phyloP scores from a whole-genome alignment of 106 monocot species.

The Chionographis japonica region DNA sequence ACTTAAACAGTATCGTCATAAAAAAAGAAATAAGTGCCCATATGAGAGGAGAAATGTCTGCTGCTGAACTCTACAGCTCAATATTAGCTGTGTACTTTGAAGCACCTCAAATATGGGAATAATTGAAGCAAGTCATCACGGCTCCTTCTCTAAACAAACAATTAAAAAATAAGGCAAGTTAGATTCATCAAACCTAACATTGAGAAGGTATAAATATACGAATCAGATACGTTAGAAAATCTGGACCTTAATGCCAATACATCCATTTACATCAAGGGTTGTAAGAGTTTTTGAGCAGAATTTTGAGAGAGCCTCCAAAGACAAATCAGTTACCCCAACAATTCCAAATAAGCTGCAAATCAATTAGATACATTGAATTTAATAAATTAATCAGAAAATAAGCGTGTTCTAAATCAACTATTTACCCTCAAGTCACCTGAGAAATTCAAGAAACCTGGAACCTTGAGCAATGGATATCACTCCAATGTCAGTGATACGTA shows the following conservation, averaged over 20 bases:
- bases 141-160: constrained; percentile 54
- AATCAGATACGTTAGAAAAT: background rate
- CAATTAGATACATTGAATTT: background rate
- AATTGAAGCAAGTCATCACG: constrained; percentile 56
- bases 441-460: constrained; percentile 74
- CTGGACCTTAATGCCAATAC: constrained; percentile 77
- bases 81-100: constrained; percentile 85
- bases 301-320: constrained; percentile 59
- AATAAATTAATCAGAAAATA: background rate
- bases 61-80: constrained; percentile 3
- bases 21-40: too few species aligned
- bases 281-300: constrained; percentile 64
- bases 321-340: constrained; percentile 75
- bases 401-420: background rate
- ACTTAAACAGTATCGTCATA: too few species aligned
- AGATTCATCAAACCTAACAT: background rate
- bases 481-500: constrained; percentile 66
- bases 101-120: constrained; percentile 64
- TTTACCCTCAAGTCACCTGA: constrained; percentile 44
- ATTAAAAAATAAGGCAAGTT: background rate
- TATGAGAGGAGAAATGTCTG: background rate
- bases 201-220: background rate
- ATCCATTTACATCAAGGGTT: constrained; percentile 94
- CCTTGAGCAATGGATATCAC: constrained; percentile 59
- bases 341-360: constrained; percentile 87